phyloP scores from a whole-genome alignment of 2,329 filamentous ascomycete genomes.

The Arthrocladium fulminans region DNA sequence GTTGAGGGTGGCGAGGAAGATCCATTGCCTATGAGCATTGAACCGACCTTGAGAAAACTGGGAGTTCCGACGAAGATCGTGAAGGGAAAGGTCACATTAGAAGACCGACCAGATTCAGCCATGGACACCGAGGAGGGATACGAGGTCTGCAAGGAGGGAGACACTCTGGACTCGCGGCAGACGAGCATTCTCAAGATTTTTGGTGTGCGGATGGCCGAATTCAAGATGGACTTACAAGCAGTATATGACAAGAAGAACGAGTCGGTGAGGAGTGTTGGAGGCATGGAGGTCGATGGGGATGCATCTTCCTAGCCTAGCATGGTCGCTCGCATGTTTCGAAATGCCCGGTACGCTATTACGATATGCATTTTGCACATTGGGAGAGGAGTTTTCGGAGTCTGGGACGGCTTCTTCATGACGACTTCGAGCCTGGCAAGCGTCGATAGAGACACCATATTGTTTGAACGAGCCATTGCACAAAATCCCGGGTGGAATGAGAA shows the following conservation, averaged over 20 bases:
- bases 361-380: no score
- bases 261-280: conserved; percentile 33
- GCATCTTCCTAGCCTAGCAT: background rate
- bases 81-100: conserved; percentile 77
- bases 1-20: conserved; percentile 65
- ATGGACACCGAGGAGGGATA: conserved; percentile 46
- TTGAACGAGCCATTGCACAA: no score
- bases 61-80: conserved; percentile 83
- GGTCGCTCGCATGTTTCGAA: no score
- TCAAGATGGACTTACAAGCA: conserved; percentile 70
- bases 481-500: no score
- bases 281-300: conserved; percentile 35
- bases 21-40: conserved; percentile 75
- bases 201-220: conserved; percentile 81
- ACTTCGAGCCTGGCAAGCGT: no score
- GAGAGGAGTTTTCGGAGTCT: no score
- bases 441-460: no score
- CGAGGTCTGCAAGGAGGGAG: conserved; percentile 73
- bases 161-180: conserved; percentile 80
- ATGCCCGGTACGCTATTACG: no score
- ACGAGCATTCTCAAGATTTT: conserved; percentile 92
- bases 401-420: no score
- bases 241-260: conserved; percentile 40
- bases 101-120: conserved; percentile 38
- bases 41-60: conserved; percentile 81